A percentile compares a stretch with the other conserved stretches of the same genome.
phyloP scores from a whole-genome alignment of 805 yeast genomes.

The Zygoascus biomembranicola region DNA sequence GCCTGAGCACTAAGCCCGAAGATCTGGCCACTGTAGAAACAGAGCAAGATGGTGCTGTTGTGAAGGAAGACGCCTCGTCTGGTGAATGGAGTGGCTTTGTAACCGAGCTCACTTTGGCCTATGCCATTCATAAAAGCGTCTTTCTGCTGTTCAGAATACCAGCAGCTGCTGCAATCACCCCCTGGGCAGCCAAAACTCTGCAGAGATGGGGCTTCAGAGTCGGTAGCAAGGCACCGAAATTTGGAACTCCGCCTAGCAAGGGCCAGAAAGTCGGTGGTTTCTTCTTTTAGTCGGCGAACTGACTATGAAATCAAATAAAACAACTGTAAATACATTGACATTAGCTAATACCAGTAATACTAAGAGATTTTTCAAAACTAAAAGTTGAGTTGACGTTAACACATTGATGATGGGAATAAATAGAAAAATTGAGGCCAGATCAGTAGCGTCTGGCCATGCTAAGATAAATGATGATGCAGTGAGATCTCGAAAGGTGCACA shows the following conservation, averaged over 20 bases:
- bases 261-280: conserved; percentile 51
- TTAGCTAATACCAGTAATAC: too few species aligned
- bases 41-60: conserved; percentile 7
- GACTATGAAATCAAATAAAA: too few species aligned
- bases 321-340: too few species aligned
- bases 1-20: conserved; percentile 40
- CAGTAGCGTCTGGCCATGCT: too few species aligned
- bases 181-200: conserved; percentile 57
- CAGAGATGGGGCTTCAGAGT: conserved; percentile 75
- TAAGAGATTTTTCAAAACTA: too few species aligned
- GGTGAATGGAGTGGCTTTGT: conserved; percentile 37
- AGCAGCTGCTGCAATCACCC: conserved; percentile 85
- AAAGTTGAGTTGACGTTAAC: too few species aligned
- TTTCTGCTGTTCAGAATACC: conserved; percentile 74
- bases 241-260: conserved; percentile 46
- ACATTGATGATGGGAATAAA: too few species aligned
- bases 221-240: conserved; percentile 36
- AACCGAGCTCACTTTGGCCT: conserved; percentile 85
- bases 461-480: too few species aligned
- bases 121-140: conserved; percentile 85
- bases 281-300: conserved; percentile 37
- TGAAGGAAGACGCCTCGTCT: conserved; percentile 3
- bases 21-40: conserved; percentile 8
- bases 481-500: too few species aligned
- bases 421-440: too few species aligned